These are phyloP conservation scores for Nephelium lappaceum DNA, from an alignment of 345 rosid genomes.

Conservation along the genomic window DNA sequence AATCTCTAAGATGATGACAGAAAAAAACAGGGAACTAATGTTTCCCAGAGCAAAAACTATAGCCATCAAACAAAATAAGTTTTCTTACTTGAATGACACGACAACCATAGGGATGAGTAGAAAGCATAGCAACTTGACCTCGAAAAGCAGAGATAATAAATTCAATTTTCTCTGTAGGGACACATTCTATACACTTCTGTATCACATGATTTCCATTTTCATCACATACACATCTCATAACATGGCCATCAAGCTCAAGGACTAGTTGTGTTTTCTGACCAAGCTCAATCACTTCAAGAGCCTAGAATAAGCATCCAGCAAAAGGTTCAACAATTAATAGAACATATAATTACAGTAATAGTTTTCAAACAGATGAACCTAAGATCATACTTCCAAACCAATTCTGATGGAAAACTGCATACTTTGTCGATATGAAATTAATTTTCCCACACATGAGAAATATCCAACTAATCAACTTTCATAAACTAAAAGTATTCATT, in stretches of 20 bases:
- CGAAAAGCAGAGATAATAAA: conserved; percentile 81
- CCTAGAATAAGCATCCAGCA: conserved; percentile 48
- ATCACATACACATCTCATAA: conserved; percentile 89
- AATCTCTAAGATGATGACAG: too few relatives aligned
- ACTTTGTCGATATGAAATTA: not conserved
- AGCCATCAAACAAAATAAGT: conserved; percentile 11
- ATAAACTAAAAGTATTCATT: not conserved
- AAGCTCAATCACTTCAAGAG: conserved; percentile 92
- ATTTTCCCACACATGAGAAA: not conserved
- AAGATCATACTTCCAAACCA: conserved; percentile 9
- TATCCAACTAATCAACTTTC: not conserved
- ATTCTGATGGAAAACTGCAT: not conserved
- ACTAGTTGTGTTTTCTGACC: conserved; percentile 79
- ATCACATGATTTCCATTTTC: conserved; percentile 98
- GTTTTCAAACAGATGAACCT: not conserved
- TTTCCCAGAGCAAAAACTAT: conserved; percentile 5
- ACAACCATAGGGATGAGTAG: conserved; percentile 97
- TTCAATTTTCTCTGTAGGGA: conserved; percentile 73
- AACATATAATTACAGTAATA: not conserved
- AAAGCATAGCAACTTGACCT: conserved; percentile 82
- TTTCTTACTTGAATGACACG: conserved; percentile 86
- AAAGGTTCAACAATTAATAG: not conserved
- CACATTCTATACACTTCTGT: conserved; percentile 91
- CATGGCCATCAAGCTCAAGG: conserved; percentile 88
- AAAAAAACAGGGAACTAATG: too few relatives aligned